These are phyloP conservation scores for Talaromyces sp. DNA, from an alignment of 2,329 filamentous ascomycete species.

Conservation along the genomic window DNA sequence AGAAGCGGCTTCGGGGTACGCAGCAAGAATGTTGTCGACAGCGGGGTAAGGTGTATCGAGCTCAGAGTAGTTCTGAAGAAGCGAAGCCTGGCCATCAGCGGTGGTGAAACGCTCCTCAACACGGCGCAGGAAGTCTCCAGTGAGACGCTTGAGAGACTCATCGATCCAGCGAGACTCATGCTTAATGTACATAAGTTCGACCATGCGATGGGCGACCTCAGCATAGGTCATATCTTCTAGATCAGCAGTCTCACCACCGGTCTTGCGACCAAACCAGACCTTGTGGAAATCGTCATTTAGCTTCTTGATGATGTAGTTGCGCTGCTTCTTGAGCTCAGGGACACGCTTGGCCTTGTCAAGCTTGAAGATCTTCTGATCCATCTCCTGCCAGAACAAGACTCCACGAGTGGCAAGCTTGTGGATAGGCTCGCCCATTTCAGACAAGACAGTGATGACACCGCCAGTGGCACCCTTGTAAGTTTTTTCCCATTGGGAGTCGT, in stretches of 20 bases:
- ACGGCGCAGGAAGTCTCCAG: slow-evolving; percentile 93
- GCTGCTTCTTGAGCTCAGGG: slow-evolving; percentile 82
- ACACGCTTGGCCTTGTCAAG: slow-evolving; percentile 93
- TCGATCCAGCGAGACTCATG: slow-evolving; percentile 93
- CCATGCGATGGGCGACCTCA: slow-evolving; percentile 83
- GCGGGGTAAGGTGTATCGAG: slow-evolving; percentile 78
- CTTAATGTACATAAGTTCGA: slow-evolving; percentile 88
- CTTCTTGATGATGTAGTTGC: slow-evolving; percentile 90
- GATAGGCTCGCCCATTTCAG: slow-evolving; percentile 99
- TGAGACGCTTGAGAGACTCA: slow-evolving; percentile 76
- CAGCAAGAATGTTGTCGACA: slow-evolving; percentile 75
- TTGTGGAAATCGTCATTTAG: slow-evolving; percentile 96
- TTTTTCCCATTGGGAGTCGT: slow-evolving; percentile 84
- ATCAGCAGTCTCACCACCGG: slow-evolving; percentile 77
- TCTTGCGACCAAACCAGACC: slow-evolving; percentile 92
- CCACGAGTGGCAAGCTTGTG: slow-evolving; percentile 97
- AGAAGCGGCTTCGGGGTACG: slow-evolving; percentile 81
- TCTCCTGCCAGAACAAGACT: slow-evolving; percentile 96
- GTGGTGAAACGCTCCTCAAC: slow-evolving; percentile 93
- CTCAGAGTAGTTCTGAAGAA: slow-evolving; percentile 88
- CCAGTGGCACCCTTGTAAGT: slow-evolving; percentile 90
- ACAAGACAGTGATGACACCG: slow-evolving; percentile 93
- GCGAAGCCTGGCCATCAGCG: slow-evolving; percentile 70
- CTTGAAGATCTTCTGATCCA: slow-evolving; percentile 98
- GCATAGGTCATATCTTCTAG: slow-evolving; percentile 95